Percentiles rank a stretch among this genome's conserved stretches.
Conservation (phyloP, 1,284 basidiomycete genomes). For the Melampsora americana region DNA sequence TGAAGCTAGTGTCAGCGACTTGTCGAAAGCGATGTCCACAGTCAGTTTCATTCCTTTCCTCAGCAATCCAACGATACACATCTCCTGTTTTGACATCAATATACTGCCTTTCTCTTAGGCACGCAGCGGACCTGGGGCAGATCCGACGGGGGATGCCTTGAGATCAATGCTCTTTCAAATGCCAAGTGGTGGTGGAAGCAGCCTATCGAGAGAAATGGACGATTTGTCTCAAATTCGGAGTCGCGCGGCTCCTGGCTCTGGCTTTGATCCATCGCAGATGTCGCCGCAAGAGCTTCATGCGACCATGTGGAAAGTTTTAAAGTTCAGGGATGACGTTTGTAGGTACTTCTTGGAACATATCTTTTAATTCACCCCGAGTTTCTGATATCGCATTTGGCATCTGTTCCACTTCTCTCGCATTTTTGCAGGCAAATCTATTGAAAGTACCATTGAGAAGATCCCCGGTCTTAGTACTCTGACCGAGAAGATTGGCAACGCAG, state of each 20-base stretch:
- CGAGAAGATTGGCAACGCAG: conserved; percentile 74
- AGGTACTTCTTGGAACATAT: background rate
- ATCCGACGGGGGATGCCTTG: conserved; percentile 47
- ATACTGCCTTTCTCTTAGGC: conserved; percentile 44
- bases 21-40: conserved; percentile 72
- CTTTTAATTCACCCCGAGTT: background rate
- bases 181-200: conserved; percentile 56
- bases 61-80: background rate
- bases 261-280: conserved; percentile 67
- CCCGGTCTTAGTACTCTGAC: conserved; percentile 63
- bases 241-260: conserved; percentile 54
- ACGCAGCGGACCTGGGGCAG: conserved; percentile 35
- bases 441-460: conserved; percentile 74
- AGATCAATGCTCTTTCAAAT: conserved; percentile 55
- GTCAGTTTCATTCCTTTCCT: conserved; percentile 49
- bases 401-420: background rate
- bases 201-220: conserved; percentile 66
- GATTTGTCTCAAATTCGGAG: conserved; percentile 68
- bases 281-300: conserved; percentile 80
- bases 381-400: background rate
- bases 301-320: conserved; percentile 78
- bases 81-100: background rate
- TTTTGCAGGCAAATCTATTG: conserved; percentile 67
- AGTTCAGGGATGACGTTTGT: conserved; percentile 70
- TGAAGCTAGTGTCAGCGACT: conserved; percentile 80